Conservation (phyloP, 257 asterid genomes). For the Nicotiana noctiflora region DNA sequence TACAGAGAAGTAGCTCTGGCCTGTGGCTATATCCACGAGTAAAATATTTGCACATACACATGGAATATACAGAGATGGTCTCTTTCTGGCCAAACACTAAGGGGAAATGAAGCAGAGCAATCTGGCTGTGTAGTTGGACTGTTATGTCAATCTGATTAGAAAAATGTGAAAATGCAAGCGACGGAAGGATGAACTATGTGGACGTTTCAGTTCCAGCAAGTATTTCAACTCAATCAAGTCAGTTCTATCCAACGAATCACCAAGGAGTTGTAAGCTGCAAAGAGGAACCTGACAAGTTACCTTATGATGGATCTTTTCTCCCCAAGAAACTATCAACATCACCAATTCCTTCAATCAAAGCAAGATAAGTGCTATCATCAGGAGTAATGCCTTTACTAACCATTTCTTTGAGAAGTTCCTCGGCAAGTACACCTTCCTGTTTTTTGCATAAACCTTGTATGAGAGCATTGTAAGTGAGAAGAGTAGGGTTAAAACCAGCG, state of each 20-base stretch:
- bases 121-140: background rate
- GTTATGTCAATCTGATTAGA: background rate
- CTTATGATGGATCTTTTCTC: conserved; percentile 16
- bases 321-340: conserved; percentile 16
- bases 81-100: background rate
- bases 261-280: background rate
- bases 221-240: background rate
- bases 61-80: background rate
- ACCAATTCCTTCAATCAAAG: conserved; percentile 38
- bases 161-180: background rate
- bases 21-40: background rate
- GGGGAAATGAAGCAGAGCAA: background rate
- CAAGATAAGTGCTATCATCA: conserved; percentile 42
- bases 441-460: conserved; percentile 42
- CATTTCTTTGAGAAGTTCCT: conserved; percentile 56
- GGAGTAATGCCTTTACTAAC: conserved; percentile 47
- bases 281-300: background rate
- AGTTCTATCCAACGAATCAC: background rate
- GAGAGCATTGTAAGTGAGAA: conserved; percentile 43
- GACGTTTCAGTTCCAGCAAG: background rate
- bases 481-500: conserved; percentile 34
- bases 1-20: background rate
- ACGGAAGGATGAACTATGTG: background rate
- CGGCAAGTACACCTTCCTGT: conserved; percentile 31
- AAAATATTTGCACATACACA: background rate